Evolutionary conservation across 768 basidiomycete species (phyloP).

Genomic region (Pleurotus tuoliensis): DNA sequence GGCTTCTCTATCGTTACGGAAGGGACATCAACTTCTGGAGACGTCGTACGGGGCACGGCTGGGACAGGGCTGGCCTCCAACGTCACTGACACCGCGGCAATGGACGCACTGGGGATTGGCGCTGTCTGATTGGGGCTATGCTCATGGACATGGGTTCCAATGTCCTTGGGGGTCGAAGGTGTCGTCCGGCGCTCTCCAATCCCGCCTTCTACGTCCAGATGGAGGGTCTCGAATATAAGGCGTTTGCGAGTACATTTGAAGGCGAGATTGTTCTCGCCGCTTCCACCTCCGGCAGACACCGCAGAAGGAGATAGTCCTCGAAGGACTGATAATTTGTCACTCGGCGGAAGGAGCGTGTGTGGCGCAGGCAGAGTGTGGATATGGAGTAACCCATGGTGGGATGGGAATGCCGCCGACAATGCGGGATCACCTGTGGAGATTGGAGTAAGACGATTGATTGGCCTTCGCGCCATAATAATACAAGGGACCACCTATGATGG

Average conservation of each 20-base stretch:
- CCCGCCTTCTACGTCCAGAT: conserved; percentile 85
- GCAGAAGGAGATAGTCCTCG: conserved; percentile 69
- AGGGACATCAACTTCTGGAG: neutral
- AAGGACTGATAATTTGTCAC: conserved; percentile 78
- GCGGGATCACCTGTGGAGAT: conserved; percentile 64
- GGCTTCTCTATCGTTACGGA: conserved; percentile 14
- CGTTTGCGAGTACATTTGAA: conserved; percentile 90
- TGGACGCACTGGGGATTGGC: conserved; percentile 12
- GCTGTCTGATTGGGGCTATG: conserved; percentile 1
- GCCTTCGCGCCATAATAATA: too few species aligned
- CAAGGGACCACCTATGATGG: neutral
- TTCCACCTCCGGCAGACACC: conserved; percentile 42
- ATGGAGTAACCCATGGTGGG: conserved; percentile 81
- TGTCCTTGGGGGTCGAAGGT: conserved; percentile 25
- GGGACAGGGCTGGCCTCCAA: conserved; percentile 29
- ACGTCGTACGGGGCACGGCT: conserved; percentile 1
- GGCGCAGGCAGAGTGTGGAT: conserved; percentile 75
- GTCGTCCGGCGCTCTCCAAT: conserved; percentile 71
- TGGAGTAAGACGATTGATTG: neutral
- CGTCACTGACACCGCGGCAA: conserved; percentile 40
- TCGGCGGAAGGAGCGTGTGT: conserved; percentile 70
- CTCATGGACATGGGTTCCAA: conserved; percentile 12
- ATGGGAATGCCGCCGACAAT: conserved; percentile 68
- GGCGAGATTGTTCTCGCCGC: conserved; percentile 94
- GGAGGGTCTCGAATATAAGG: conserved; percentile 87